Conservation (phyloP, 2,329 filamentous ascomycete species). For the Cercospora janseana region DNA sequence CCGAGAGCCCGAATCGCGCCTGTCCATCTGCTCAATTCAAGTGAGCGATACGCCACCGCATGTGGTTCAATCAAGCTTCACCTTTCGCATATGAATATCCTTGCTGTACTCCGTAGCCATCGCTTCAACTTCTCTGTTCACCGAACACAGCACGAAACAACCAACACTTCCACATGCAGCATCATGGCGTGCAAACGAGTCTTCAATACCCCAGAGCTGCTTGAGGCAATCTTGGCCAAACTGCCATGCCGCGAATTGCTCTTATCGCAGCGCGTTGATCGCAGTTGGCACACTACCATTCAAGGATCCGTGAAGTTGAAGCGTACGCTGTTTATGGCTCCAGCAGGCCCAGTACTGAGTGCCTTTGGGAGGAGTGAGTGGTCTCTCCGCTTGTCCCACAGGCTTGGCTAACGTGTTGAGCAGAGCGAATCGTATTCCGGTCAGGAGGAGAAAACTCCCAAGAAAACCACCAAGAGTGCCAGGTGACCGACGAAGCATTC, state of each 20-base stretch:
- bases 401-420: neutral
- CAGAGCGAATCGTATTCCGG: neutral
- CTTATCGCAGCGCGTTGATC: conserved; percentile 7
- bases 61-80: too few species aligned
- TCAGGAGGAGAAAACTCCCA: neutral
- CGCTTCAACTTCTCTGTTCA: neutral
- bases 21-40: too few species aligned
- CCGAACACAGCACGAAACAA: too few species aligned
- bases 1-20: too few species aligned
- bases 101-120: neutral
- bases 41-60: too few species aligned
- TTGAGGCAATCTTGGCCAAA: conserved; percentile 8
- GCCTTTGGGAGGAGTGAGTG: neutral
- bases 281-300: neutral
- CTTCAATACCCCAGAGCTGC: conserved; percentile 3
- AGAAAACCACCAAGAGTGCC: too few species aligned
- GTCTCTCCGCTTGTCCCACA: neutral
- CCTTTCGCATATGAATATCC: too few species aligned
- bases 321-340: neutral
- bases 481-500: too few species aligned
- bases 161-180: neutral
- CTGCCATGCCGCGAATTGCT: neutral
- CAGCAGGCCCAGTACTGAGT: neutral
- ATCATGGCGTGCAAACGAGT: neutral
- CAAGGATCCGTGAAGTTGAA: neutral